A percentile compares a stretch with the other conserved stretches of the same genome.
phyloP scores from a whole-genome alignment of 2,329 filamentous ascomycete genomes.

The Metarhizium humberi region DNA sequence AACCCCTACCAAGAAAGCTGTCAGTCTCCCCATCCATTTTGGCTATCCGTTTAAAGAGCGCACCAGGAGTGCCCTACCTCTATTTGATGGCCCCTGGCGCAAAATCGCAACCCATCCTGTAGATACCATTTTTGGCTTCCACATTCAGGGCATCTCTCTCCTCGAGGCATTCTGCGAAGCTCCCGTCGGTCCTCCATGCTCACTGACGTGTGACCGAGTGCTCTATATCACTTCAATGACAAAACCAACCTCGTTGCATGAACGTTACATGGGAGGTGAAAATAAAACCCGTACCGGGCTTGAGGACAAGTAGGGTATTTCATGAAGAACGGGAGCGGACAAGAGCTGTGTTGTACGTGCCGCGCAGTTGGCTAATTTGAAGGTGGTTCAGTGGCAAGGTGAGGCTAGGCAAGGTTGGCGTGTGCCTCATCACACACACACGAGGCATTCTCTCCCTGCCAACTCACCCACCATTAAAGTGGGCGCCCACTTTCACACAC shows the following conservation, averaged over 20 bases:
- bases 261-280: neutral
- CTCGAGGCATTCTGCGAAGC: conserved; percentile 40
- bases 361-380: neutral
- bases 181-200: conserved; percentile 32
- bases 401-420: no score
- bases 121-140: conserved; percentile 63
- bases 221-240: neutral
- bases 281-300: neutral
- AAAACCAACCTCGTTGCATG: neutral
- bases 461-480: neutral
- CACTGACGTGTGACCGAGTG: neutral
- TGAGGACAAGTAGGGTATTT: neutral
- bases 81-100: conserved; percentile 70
- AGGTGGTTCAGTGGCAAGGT: neutral
- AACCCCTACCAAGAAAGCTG: conserved; percentile 30
- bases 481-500: neutral
- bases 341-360: neutral
- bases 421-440: no score
- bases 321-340: neutral
- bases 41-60: neutral
- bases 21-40: neutral
- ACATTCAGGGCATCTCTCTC: conserved; percentile 53
- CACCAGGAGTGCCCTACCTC: conserved; percentile 40
- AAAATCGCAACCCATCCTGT: conserved; percentile 70
- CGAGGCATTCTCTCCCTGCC: no score